Evolutionary conservation across 2,329 filamentous ascomycete genomes (phyloP), one percentile per base, ranked within the genome.

Genomic region (Fusarium nematophilum): DNA sequence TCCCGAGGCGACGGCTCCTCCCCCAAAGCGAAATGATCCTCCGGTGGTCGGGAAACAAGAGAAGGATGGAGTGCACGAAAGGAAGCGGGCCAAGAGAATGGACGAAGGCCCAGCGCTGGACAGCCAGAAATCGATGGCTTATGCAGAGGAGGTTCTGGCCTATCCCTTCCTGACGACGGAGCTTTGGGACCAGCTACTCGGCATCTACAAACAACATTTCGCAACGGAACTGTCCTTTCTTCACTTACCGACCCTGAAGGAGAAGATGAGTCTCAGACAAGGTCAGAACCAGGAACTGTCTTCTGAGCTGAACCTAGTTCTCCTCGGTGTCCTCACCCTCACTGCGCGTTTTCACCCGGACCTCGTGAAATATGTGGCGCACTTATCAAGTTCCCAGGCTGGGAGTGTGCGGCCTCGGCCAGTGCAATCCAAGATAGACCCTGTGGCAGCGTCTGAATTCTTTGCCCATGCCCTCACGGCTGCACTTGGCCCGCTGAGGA

Each of bases 181-280:
- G 43, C 74, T 91, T 5, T 92, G 89, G 89, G 83, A 83, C 33
- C 85, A 90, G 66, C 75, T 92, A 30, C 89, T 90, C 65, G 85
- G 86, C 64, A 85, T 91, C 23, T 92, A 89, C 72, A 86, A 88
- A 65, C 79, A 87, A 34, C 88, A 92, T 69, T 92, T 89, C 70
- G 86, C 87, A 0, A 87, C 89, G 1, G 89, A 92, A 69, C 80
- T 92, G 31, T 86, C 89, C 0, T 92, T 92, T 67, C 72, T 92
- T 7, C 89, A 92, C 69, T 78, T 88, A 5, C 83, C 86, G 3
- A 89, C 84, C 0, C 85, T 91, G 62, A 83, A 82, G 64, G 79
- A 82, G 56, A 79, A 78, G 51, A 76, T 83, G 59, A 76, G 75
- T n/a, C 74, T 75, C 61, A 76, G 76, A 75, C 53, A 75, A 73